Base-by-base conservation (phyloP, 2,329 filamentous ascomycete species). In the Lecanicillium sp. region DNA sequence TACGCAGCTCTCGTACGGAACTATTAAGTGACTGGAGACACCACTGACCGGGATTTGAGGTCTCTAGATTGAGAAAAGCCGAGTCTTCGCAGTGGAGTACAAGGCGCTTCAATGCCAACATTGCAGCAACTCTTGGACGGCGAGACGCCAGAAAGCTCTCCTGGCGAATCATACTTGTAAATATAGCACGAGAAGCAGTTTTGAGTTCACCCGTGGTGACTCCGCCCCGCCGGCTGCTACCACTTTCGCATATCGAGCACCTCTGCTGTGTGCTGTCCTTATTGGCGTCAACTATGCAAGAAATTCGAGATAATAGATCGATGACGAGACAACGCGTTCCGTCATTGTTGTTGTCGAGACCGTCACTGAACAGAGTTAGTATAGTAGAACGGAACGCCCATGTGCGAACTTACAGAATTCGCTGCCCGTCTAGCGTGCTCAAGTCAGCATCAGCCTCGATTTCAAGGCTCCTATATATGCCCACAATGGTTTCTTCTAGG, bases 21-120 rank as follows among this genome's bases (percentile, higher is more conserved):
- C 89, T 94, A 46, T 82, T 80, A 29, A 96, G 65, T 1, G 83
- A 86, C 48, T 83, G 77, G 4, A 95, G 64, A 52, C 87, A 89
- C 75, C 85, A 90, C 51, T 89, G 80, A 0, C 85, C 88, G 29
- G 86, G 63, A 1, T 64, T 57, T 8, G 85, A 88, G 2, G 63
- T 67, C 42, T 80, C 75, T 3, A 95, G 63, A 46, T 85, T 76
- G 20, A 90, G 62, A 38, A 84, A 66, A 4, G 70, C 65, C 0
- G 64, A 45, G 37, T 77, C 70, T 13, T 67, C 63, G 4, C 78
- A 78, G 57, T 94, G 87, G 34, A 73, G 68, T 18, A 85, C 68
- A 29, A 92, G 63, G 33, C 80, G 76, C 48, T 80, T 77, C 35
- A 95, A 65, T 4, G 78, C 72, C 42, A 82, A 60, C 77, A 92